Evolutionary conservation across 2,329 filamentous ascomycete species (phyloP).

Genomic region (Xenoacremonium recifei): DNA sequence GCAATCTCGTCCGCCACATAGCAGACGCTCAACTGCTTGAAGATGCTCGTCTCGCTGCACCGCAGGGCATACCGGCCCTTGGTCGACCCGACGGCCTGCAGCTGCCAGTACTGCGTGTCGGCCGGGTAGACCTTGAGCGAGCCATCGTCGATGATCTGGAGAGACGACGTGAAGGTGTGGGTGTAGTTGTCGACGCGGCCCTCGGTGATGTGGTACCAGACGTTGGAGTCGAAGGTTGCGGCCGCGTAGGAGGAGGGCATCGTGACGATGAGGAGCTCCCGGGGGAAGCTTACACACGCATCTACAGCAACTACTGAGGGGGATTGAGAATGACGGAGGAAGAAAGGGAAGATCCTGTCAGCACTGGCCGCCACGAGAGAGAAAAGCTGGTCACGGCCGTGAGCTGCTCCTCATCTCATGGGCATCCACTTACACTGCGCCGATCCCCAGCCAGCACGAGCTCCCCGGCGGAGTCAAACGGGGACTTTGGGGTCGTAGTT

Average conservation of each 20-base stretch:
- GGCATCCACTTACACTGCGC: too few relatives aligned
- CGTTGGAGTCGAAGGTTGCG: constrained; percentile 32
- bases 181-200: constrained; percentile 30
- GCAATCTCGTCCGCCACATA: constrained; percentile 20
- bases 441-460: too few relatives aligned
- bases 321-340: too few relatives aligned
- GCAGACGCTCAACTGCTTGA: constrained; percentile 31
- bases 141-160: constrained; percentile 17
- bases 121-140: constrained; percentile 20
- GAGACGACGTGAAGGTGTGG: constrained; percentile 17
- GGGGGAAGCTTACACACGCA: background rate
- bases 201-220: constrained; percentile 36
- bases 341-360: too few relatives aligned
- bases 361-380: too few relatives aligned
- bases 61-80: constrained; percentile 32
- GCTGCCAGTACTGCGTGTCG: constrained; percentile 23
- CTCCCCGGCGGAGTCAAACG: too few relatives aligned
- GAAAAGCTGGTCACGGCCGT: too few relatives aligned
- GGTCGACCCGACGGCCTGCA: constrained; percentile 25
- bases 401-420: too few relatives aligned
- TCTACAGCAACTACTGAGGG: too few relatives aligned
- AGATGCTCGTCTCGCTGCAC: constrained; percentile 22
- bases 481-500: too few relatives aligned
- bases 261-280: too few relatives aligned
- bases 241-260: constrained; percentile 11